phyloP scores from a whole-genome alignment of 2,329 filamentous ascomycete species.

The Diaporthe sp. region DNA sequence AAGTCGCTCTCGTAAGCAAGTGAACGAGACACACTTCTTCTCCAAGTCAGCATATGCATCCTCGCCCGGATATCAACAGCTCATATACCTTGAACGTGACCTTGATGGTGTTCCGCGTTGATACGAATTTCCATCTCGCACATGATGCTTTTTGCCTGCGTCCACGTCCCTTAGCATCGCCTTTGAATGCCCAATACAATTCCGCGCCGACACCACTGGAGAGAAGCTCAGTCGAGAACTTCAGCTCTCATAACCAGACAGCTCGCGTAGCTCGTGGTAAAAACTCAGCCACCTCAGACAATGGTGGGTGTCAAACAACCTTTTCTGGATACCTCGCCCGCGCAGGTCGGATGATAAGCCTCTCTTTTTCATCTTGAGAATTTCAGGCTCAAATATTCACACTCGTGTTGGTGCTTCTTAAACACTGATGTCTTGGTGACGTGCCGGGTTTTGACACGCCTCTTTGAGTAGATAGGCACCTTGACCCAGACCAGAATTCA shows the following conservation, averaged over 20 bases:
- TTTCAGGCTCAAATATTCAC: background rate
- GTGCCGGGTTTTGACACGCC: background rate
- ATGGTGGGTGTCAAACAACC: background rate
- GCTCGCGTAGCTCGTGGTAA: background rate
- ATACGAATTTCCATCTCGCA: background rate
- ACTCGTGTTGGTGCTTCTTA: background rate
- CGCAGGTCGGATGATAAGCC: background rate
- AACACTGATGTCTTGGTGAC: background rate
- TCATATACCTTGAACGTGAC: background rate
- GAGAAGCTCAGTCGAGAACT: background rate
- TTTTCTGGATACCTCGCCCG: background rate
- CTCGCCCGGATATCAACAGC: background rate
- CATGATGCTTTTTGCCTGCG: background rate
- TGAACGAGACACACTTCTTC: background rate
- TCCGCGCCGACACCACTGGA: background rate
- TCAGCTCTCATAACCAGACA: background rate
- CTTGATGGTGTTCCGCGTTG: background rate
- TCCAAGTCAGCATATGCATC: background rate
- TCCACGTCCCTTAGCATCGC: background rate
- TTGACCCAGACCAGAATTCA: background rate
- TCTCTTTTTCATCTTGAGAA: background rate
- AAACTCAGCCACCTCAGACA: background rate
- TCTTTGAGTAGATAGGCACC: background rate
- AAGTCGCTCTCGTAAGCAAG: too few relatives aligned
- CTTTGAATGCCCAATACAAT: background rate